Percentiles rank a stretch among this genome's conserved stretches.
Conservation (phyloP, 2,329 filamentous ascomycete species). For the Claviceps sp. region DNA sequence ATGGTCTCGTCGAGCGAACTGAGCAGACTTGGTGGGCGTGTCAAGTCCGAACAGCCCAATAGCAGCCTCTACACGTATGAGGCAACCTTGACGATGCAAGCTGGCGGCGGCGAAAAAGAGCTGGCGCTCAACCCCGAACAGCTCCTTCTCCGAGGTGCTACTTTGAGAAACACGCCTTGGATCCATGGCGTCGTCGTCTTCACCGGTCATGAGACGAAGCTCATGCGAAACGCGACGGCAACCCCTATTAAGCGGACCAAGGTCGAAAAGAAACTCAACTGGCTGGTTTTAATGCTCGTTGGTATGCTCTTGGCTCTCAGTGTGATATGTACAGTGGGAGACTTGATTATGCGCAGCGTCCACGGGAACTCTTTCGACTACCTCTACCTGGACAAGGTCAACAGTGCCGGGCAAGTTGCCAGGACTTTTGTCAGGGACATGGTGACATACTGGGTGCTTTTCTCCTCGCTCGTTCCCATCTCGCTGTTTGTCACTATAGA, state of each 20-base stretch:
- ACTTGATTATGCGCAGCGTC: conserved; percentile 64
- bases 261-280: conserved; percentile 87
- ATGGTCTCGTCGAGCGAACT: conserved; percentile 80
- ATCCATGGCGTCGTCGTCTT: conserved; percentile 94
- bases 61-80: conserved; percentile 98
- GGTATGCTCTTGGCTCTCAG: conserved; percentile 73
- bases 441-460: conserved; percentile 96
- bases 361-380: conserved; percentile 54
- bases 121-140: conserved; percentile 83
- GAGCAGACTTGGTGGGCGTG: conserved; percentile 68
- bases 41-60: conserved; percentile 94
- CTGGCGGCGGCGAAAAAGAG: conserved; percentile 87
- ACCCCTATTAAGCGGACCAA: conserved; percentile 96
- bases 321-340: conserved; percentile 80
- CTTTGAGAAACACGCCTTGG: conserved; percentile 92
- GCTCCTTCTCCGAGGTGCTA: conserved; percentile 82
- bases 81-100: conserved; percentile 81
- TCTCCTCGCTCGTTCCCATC: conserved; percentile 91
- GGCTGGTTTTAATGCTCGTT: conserved; percentile 82
- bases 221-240: conserved; percentile 96
- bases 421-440: conserved; percentile 85
- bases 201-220: conserved; percentile 85
- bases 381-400: conserved; percentile 51
- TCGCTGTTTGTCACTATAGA: conserved; percentile 97
- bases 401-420: conserved; percentile 40